Evolutionary conservation across 208 protist species (phyloP), one percentile per base, ranked within the genome.

Genomic region (Crithidia mellificae): DNA sequence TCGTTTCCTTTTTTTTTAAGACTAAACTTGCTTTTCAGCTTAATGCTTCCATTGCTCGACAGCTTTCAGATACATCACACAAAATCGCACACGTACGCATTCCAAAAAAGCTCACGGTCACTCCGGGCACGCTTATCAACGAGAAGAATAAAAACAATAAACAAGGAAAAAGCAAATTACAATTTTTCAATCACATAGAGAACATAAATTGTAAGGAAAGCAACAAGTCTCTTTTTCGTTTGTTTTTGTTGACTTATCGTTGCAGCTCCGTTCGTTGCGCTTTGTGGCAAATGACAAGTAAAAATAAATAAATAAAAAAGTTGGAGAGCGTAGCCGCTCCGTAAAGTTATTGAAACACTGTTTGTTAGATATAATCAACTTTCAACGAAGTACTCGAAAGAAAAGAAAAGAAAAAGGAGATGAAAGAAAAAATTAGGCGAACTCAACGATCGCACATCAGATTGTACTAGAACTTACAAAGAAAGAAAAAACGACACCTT

Each of bases 1-100:
- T 52, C 8, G 8, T 73, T 66, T 58, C 44, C 19, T 44, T 51
- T 24, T 61, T 51, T 38, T 66, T 17, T 65, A 12, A 41, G 36
- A 41, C 36, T 6, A 41, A 12, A 41, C 25, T 59, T 56, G 9
- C 50, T 36, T 14, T 56, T 12, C 52, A 56, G 30, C 30, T n/a
- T 41, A 4, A 8, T 29, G 6, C 20, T 29, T 58, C 29, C 20
- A 46, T 43, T 15, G 24, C 27, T 46, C 53, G 43, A 30, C 53
- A 19, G 19, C 19, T 58, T 43, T 46, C 34, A 41, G 19, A 41
- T n/a, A 27, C 20, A 58, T 43, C 34, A 30, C 53, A 19, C 53
- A 58, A 4, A 7, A 25, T 30, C 34, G 14, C 53, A 29, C 53
- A 30, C 32, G n/a, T n/a, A n/a, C n/a, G n/a, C n/a, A n/a, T n/a